These are phyloP conservation scores for Polychaeton citri DNA, from an alignment of 2,329 filamentous ascomycete genomes.

Conservation along the genomic window DNA sequence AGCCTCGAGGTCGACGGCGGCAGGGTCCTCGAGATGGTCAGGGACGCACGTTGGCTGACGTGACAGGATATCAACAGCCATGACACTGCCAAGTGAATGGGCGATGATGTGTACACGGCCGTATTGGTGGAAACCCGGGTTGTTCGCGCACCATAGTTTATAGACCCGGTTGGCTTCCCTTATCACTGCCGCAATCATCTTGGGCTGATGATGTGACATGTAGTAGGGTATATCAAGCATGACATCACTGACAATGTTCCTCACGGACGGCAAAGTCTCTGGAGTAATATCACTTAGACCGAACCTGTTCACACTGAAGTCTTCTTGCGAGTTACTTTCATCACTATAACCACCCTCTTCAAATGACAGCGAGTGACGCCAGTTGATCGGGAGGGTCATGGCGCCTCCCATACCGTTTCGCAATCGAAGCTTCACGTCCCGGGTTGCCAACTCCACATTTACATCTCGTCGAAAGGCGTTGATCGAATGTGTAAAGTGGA, in stretches of 20 bases:
- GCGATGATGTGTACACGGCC: conserved; percentile 86
- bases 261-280: conserved; percentile 74
- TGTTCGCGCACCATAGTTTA: conserved; percentile 85
- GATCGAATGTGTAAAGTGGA: conserved; percentile 92
- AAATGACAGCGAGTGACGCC: conserved; percentile 77
- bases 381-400: conserved; percentile 91
- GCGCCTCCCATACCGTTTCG: conserved; percentile 71
- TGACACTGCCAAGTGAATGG: conserved; percentile 86
- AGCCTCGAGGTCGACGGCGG: conserved; percentile 11
- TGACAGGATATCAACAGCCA: conserved; percentile 84
- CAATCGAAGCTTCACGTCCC: conserved; percentile 60
- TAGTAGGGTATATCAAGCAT: conserved; percentile 99
- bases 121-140: conserved; percentile 62
- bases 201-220: conserved; percentile 87
- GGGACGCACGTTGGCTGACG: conserved; percentile 68
- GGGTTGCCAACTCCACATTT: conserved; percentile 67
- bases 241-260: conserved; percentile 87
- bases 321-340: conserved; percentile 33
- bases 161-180: conserved; percentile 93
- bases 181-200: conserved; percentile 83
- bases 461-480: conserved; percentile 78
- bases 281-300: conserved; percentile 83
- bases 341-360: conserved; percentile 57
- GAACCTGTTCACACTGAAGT: conserved; percentile 48
- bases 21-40: conserved; percentile 20